Evolutionary conservation across 306 rosid species (phyloP), one percentile per base, ranked within the genome.

Genomic region (Trifolium fragiferum): DNA sequence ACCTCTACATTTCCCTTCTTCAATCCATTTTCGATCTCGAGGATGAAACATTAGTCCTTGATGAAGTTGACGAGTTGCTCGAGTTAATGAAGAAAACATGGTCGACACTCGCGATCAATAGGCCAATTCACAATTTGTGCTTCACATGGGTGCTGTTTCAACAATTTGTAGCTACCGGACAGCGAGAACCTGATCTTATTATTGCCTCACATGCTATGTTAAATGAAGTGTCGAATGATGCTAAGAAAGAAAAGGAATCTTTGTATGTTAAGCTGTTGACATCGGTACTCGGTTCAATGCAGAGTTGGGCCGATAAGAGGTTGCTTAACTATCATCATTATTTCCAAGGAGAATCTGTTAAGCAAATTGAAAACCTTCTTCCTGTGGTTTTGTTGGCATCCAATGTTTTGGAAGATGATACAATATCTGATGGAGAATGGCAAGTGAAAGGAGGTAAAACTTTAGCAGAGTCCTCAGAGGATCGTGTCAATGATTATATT

Each of bases 31-130:
- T 94, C 14, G 95, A 94, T 71, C 40, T 79, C 8, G 77, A 78
- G 47, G 97, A 94, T 5, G 95, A 91, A 75, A 94, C 97, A 0
- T 50, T 69, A 51, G 91, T 94, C 61, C 91, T 91, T 1, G 98
- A 94, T 33, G 97, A 94, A 62, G 93, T 94, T 5, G 98, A 94
- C 3, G 98, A 91, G 82, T 80, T 90, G 2, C 83, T 94, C 3
- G 98, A 94, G 65, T 80, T 94, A 6, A 91, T 94, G 84, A 90
- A 89, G 86, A 94, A 94, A 72, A 91, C 97, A 0, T 94, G 98
- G 98, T 79, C 93, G 1, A 88, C 93, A 0, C 71, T 94, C 23
- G 98, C 96, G 40, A 88, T 91, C 80, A 88, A 85, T 16, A 78
- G 85, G 77, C 80, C 90, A 0, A 80, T 90, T 11, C 97, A 91